Evolutionary conservation across 1,139 yeast species (phyloP).

Genomic region (Schwanniomyces etchellsii): DNA sequence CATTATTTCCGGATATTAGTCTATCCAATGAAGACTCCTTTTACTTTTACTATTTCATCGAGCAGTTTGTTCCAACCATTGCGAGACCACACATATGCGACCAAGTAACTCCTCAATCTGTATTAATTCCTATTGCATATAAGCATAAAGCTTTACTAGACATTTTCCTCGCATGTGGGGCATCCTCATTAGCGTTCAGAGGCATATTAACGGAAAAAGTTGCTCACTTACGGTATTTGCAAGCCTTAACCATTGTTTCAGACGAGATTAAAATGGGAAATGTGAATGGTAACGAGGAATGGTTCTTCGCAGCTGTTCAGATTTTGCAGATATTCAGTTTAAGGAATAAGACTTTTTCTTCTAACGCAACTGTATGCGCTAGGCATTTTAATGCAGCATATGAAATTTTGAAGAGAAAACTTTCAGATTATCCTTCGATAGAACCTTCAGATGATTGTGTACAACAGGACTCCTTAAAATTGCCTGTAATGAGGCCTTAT

Average conservation of each 20-base stretch:
- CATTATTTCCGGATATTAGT: not conserved
- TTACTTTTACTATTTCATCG: not conserved
- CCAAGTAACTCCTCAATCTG: not conserved
- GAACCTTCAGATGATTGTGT: not conserved
- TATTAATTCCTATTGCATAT: constrained; percentile 2
- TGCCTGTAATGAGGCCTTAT: not conserved
- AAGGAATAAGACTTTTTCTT: constrained; percentile 2
- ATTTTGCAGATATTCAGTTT: constrained; percentile 5
- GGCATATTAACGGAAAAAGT: constrained; percentile 1
- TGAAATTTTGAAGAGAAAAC: constrained; percentile 3
- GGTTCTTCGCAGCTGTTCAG: constrained; percentile 6
- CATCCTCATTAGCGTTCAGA: constrained; percentile 5
- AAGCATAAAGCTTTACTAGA: constrained; percentile 1
- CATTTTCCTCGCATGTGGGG: constrained; percentile 6
- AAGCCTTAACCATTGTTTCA: constrained; percentile 1
- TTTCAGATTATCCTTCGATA: not conserved
- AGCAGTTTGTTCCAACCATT: not conserved
- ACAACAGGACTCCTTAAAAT: not conserved
- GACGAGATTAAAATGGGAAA: constrained; percentile 2
- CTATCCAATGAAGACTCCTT: not conserved
- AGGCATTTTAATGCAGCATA: constrained; percentile 5
- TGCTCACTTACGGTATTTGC: constrained; percentile 3
- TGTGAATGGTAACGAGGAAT: constrained; percentile 3
- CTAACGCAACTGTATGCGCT: constrained; percentile 3
- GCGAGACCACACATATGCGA: constrained; percentile 1